Conservation (phyloP, 805 yeast species). For the Zygoascus tannicola region DNA sequence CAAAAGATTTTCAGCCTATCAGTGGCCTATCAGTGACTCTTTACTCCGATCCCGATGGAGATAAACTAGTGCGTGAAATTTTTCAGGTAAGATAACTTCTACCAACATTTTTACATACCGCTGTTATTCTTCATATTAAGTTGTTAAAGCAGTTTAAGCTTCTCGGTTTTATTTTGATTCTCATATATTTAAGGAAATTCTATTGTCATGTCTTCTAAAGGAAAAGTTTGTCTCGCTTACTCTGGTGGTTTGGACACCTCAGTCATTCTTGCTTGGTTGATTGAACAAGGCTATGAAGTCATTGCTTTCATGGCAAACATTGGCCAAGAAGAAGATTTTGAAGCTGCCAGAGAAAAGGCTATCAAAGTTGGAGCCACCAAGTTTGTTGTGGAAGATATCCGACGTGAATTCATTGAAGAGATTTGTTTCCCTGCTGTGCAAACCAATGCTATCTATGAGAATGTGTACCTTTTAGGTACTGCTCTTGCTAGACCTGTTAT, state of each 20-base stretch:
- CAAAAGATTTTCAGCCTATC: no score
- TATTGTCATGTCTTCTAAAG: slow-evolving; percentile 63
- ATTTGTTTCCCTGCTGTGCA: slow-evolving; percentile 95
- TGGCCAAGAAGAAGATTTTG: slow-evolving; percentile 99
- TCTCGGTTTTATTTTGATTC: no score
- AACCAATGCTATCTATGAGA: slow-evolving; percentile 95
- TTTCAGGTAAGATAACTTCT: no score
- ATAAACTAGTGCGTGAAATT: no score
- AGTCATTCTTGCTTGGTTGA: slow-evolving; percentile 93
- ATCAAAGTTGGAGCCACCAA: slow-evolving; percentile 95
- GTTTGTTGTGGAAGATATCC: slow-evolving; percentile 87
- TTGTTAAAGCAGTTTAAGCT: no score
- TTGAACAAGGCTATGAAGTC: slow-evolving; percentile 96
- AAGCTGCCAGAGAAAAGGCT: slow-evolving; percentile 93
- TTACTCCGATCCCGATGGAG: no score
- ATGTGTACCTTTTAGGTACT: slow-evolving; percentile 92
- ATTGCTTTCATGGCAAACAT: slow-evolving; percentile 97
- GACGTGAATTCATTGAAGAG: slow-evolving; percentile 88
- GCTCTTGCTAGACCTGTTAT: slow-evolving; percentile 98
- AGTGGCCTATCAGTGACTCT: no score
- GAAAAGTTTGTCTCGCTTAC: slow-evolving; percentile 98
- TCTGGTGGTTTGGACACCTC: slow-evolving; percentile 99
- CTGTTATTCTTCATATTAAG: no score
- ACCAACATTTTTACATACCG: no score
- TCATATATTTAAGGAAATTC: no score